Percentiles rank a stretch among this genome's conserved stretches.
phyloP scores from a whole-genome alignment of 768 basidiomycete species.

The Lyophyllum decastes region DNA sequence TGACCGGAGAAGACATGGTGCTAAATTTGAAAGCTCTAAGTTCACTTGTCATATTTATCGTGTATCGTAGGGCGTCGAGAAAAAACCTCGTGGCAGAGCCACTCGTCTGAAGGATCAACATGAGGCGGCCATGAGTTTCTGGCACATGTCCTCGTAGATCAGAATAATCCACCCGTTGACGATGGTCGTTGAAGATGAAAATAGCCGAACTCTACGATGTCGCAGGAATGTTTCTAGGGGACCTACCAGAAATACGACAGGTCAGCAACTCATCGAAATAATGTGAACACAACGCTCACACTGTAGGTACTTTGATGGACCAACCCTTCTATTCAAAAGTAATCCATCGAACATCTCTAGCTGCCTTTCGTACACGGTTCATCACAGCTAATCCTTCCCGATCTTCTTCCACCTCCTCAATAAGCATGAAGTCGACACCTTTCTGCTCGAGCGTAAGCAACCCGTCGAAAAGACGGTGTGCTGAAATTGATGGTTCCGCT shows the following conservation, averaged over 20 bases:
- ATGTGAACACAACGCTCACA: not conserved
- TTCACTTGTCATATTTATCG: not conserved
- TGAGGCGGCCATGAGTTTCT: conserved; percentile 1
- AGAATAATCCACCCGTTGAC: not conserved
- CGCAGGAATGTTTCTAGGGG: not conserved
- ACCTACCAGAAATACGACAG: not conserved
- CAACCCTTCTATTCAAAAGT: conserved; percentile 9
- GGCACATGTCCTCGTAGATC: not conserved
- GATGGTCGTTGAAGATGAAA: not conserved
- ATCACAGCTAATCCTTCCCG: conserved; percentile 91
- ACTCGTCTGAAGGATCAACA: not conserved
- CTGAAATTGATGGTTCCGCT: conserved; percentile 64
- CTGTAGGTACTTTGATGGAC: not conserved
- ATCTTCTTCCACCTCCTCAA: conserved; percentile 82
- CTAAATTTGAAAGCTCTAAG: not conserved
- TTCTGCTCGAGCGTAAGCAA: conserved; percentile 75
- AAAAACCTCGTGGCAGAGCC: not conserved
- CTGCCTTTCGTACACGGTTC: conserved; percentile 92
- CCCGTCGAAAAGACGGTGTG: conserved; percentile 85
- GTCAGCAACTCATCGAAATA: not conserved
- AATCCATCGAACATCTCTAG: conserved; percentile 54
- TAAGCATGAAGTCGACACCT: conserved; percentile 79
- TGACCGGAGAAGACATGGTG: not conserved
- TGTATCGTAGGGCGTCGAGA: not conserved
- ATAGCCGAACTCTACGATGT: not conserved